Evolutionary conservation across 108 stramenopile species (phyloP).

Genomic region (Parmales sp.): DNA sequence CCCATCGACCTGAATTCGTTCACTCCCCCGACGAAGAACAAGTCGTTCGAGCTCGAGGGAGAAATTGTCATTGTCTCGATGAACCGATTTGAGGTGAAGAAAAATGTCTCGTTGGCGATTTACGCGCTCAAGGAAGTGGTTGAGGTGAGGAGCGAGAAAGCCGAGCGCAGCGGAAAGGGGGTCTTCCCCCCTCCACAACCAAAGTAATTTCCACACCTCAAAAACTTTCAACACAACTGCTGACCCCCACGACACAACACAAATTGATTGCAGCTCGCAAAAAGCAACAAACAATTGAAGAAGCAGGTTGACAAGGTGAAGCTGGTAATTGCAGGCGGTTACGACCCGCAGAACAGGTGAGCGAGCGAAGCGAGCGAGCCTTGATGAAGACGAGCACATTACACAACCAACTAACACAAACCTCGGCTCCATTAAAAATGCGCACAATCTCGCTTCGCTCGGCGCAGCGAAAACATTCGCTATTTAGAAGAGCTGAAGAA

Average conservation of each 20-base stretch:
- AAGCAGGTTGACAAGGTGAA: not conserved
- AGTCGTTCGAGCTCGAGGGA: not conserved
- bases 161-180: constrained; percentile 14
- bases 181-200: no score
- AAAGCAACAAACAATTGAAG: not conserved
- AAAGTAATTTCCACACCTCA: no score
- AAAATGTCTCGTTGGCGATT: constrained; percentile 69
- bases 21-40: not conserved
- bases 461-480: no score
- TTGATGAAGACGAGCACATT: no score
- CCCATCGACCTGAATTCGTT: constrained; percentile 45
- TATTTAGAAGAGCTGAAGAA: not conserved
- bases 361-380: no score
- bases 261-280: not conserved
- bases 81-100: constrained; percentile 97
- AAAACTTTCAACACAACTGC: not conserved
- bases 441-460: no score
- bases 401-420: constrained; percentile 12
- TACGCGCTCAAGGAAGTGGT: constrained; percentile 22
- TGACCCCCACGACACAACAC: constrained; percentile 12
- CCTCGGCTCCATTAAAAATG: no score
- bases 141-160: not conserved
- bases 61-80: constrained; percentile 61
- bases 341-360: constrained; percentile 80
- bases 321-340: constrained; percentile 89